Evolutionary conservation across 2,329 filamentous ascomycete genomes (phyloP).

Genomic region (Monilinia polystroma): DNA sequence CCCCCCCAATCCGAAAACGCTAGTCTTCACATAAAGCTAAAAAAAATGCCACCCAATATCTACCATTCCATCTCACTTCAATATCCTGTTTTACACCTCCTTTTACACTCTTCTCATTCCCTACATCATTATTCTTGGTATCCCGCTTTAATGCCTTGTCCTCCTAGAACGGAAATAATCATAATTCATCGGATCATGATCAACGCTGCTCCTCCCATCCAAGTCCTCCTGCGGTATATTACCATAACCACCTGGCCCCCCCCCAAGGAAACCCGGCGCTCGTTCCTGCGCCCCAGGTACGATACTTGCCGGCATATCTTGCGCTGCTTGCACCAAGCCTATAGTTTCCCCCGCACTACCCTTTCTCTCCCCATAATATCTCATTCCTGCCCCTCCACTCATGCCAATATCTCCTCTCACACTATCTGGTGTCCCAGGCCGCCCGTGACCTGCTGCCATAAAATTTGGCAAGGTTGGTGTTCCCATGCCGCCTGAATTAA

Average conservation of each 20-base stretch:
- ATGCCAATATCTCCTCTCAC: conserved; percentile 10
- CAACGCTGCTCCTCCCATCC: conserved; percentile 28
- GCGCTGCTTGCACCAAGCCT: conserved; percentile 9
- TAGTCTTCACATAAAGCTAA: conserved; percentile 8
- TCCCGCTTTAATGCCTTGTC: not conserved
- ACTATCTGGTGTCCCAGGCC: conserved; percentile 13
- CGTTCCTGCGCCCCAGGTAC: conserved; percentile 33
- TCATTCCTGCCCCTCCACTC: conserved; percentile 6
- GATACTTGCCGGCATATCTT: not conserved
- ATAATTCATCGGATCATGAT: conserved; percentile 37
- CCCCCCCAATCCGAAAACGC: not conserved
- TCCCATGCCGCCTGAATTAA: not conserved
- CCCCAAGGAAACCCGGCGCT: conserved; percentile 54
- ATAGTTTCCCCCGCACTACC: conserved; percentile 8
- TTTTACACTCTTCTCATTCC: not conserved
- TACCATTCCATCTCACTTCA: conserved; percentile 14
- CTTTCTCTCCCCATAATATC: conserved; percentile 10
- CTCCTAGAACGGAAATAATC: conserved; percentile 39
- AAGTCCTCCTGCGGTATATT: conserved; percentile 52
- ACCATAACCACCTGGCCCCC: conserved; percentile 59
- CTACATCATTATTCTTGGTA: not conserved
- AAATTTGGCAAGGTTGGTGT: conserved; percentile 4
- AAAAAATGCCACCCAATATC: conserved; percentile 12
- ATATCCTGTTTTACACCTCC: conserved; percentile 12
- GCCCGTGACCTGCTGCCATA: not conserved